Evolutionary conservation across 768 basidiomycete genomes (phyloP).

Genomic region (Sarcodon aspratus): DNA sequence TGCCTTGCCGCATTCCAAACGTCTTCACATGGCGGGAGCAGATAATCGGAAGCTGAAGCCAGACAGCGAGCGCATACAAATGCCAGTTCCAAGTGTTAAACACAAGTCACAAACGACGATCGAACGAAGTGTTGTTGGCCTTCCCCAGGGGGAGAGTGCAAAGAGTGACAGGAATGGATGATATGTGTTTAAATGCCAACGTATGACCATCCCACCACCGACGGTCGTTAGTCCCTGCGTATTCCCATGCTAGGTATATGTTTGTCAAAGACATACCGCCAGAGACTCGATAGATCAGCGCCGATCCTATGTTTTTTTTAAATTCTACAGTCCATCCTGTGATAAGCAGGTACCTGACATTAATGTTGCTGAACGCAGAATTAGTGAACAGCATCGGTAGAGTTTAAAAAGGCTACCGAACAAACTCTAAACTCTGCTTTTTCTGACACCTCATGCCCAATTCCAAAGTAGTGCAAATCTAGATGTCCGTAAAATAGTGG

Average conservation of each 20-base stretch:
- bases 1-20: slow-evolving; percentile 60
- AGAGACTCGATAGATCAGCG: slow-evolving; percentile 45
- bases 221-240: slow-evolving; percentile 43
- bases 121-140: slow-evolving; percentile 2
- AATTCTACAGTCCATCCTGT: slow-evolving; percentile 62
- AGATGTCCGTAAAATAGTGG: too few species aligned
- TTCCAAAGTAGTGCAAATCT: too few species aligned
- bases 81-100: slow-evolving; percentile 51
- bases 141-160: slow-evolving; percentile 57
- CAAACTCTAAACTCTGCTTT: too few species aligned
- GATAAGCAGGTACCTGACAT: slow-evolving; percentile 56
- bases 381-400: too few species aligned
- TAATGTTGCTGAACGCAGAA: slow-evolving; percentile 38
- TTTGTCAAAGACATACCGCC: too few species aligned
- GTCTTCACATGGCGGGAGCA: slow-evolving; percentile 53
- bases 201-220: slow-evolving; percentile 48
- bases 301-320: slow-evolving; percentile 54
- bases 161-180: slow-evolving; percentile 53
- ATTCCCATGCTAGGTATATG: slow-evolving; percentile 5
- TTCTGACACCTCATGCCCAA: too few species aligned
- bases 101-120: slow-evolving; percentile 2
- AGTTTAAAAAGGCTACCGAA: too few species aligned
- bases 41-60: slow-evolving; percentile 78
- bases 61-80: slow-evolving; percentile 49
- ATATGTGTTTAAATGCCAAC: slow-evolving; percentile 57